Base-by-base conservation (phyloP, 1,139 yeast species). In the Suhomyces yuchorum region DNA sequence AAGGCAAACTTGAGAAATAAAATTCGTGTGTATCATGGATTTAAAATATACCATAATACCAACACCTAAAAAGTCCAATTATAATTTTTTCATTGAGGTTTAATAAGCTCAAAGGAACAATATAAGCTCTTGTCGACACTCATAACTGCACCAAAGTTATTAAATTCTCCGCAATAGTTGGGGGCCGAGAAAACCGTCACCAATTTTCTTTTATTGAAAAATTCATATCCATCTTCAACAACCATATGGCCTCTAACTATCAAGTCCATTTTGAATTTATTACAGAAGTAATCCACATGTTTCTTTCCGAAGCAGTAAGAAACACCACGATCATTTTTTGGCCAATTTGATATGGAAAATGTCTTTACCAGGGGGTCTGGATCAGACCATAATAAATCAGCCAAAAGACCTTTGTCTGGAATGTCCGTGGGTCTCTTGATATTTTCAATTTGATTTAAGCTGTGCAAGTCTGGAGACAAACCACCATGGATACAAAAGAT, bases 401-500 rank as follows among this genome's bases (percentile, higher is more conserved):
- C 88, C 47, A 89, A 68, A 26, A 89, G 72, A 0, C 96, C 96
- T 51, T 78, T 79, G 55, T 88, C 96, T 1, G 96, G 96, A 32
- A 89, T 84, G 66, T 88, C 96, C 0, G 96, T 88, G 18, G 96
- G 96, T 57, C 96, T 75, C 54, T 80, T 81, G 51, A 89, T 84
- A 41, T 76, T 74, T 56, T 82, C 83, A 54, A 89, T 85, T 61
- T 87, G 93, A 44, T 76, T 76, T 67, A 89, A 70, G 54, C 80
- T 78, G 15, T 73, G 73, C 56, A 89, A 74, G 47, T 83, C 84
- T 2, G 96, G 96, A 0, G 96, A 87, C 40, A 89, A 75, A 3
- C 96, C 96, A 30, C 96, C 96, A 68, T 89, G 96, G 49, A 89
- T 88, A 69, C 96, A 88, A 57, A 89, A 89, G 37, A 89, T 87